Conservation (phyloP, 805 yeast species). For the Jamesozyma hellenica region DNA sequence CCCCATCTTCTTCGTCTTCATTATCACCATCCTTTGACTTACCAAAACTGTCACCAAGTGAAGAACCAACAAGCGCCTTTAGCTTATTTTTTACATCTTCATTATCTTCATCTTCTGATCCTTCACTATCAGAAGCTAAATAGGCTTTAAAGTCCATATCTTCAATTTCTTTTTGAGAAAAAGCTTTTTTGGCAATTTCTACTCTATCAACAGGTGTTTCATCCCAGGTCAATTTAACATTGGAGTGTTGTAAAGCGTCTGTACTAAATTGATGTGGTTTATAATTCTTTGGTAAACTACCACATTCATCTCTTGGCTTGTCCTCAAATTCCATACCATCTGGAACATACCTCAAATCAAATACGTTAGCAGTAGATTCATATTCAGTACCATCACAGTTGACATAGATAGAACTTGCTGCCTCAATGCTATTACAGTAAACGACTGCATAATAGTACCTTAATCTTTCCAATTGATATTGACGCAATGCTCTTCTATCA, state of each 20-base stretch:
- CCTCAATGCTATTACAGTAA: constrained; percentile 59
- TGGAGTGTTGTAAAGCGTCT: constrained; percentile 92
- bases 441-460: constrained; percentile 91
- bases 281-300: constrained; percentile 63
- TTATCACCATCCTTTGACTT: constrained; percentile 34
- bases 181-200: constrained; percentile 65
- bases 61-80: constrained; percentile 43
- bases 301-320: constrained; percentile 64
- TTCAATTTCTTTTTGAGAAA: constrained; percentile 78
- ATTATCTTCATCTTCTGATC: constrained; percentile 36
- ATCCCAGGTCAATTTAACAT: constrained; percentile 95
- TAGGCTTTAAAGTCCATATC: constrained; percentile 90
- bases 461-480: constrained; percentile 84
- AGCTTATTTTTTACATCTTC: constrained; percentile 45
- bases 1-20: constrained; percentile 46
- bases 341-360: constrained; percentile 87
- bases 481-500: constrained; percentile 72
- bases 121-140: constrained; percentile 68
- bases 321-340: constrained; percentile 84
- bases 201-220: constrained; percentile 90
- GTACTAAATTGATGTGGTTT: constrained; percentile 77
- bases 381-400: constrained; percentile 92
- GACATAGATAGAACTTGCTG: constrained; percentile 69
- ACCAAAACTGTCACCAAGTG: constrained; percentile 26
- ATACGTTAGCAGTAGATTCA: constrained; percentile 89